Conservation (phyloP, 495 filamentous ascomycete species). For the Haplographium delicatum region DNA sequence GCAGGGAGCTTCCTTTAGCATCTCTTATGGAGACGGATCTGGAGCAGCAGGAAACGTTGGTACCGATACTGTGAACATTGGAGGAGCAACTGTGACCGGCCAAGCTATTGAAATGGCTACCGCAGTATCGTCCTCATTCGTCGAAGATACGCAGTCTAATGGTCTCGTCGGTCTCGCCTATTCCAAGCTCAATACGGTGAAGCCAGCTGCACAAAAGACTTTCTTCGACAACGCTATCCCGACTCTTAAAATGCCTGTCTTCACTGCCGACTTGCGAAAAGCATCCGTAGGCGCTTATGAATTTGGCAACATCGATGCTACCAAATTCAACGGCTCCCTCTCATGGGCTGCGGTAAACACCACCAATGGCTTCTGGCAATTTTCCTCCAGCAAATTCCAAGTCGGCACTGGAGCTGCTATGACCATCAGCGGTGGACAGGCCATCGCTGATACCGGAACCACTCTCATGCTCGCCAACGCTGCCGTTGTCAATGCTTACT, state of each 20-base stretch:
- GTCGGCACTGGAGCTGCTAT: conserved; percentile 39
- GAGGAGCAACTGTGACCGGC: conserved; percentile 58
- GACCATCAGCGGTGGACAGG: conserved; percentile 38
- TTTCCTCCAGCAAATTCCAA: conserved; percentile 51
- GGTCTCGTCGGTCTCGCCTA: conserved; percentile 78
- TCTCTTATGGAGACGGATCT: conserved; percentile 72
- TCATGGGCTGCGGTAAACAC: conserved; percentile 60
- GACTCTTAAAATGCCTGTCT: conserved; percentile 60
- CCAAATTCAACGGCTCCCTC: conserved; percentile 60
- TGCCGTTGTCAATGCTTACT: conserved; percentile 55
- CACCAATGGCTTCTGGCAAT: conserved; percentile 70
- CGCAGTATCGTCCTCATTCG: conserved; percentile 57
- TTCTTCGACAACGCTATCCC: conserved; percentile 75
- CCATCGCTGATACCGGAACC: conserved; percentile 70
- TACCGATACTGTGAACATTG: conserved; percentile 68
- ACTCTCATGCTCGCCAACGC: conserved; percentile 67
- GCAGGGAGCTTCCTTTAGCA: conserved; percentile 48
- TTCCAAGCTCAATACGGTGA: conserved; percentile 65
- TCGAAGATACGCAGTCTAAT: conserved; percentile 56
- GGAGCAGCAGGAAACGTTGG: conserved; percentile 64
- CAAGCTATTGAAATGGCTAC: conserved; percentile 71
- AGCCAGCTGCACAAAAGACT: conserved; percentile 66
- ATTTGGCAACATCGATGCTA: conserved; percentile 66
- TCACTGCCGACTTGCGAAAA: conserved; percentile 65
- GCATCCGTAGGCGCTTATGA: conserved; percentile 63